Evolutionary conservation across 2,329 filamentous ascomycete species (phyloP).

Genomic region (Sarocladium strictum): DNA sequence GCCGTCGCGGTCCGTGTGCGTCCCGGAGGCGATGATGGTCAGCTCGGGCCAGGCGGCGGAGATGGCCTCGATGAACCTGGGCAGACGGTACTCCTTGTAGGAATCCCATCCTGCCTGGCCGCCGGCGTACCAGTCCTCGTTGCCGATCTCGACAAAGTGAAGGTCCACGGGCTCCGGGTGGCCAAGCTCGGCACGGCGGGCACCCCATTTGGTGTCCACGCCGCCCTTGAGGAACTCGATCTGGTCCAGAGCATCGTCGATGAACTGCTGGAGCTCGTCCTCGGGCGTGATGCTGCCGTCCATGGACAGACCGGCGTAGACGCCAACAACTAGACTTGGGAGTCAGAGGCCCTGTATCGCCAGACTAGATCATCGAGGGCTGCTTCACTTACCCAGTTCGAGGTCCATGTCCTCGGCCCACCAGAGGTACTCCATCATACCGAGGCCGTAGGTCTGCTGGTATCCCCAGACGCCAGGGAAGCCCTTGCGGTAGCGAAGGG

Average conservation of each 20-base stretch:
- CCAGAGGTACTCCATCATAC: slow-evolving; percentile 55
- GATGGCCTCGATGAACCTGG: slow-evolving; percentile 54
- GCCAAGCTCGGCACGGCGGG: slow-evolving; percentile 51
- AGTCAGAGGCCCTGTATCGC: no score
- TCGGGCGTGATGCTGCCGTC: slow-evolving; percentile 45
- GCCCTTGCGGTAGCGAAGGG: slow-evolving; percentile 48
- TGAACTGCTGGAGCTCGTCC: slow-evolving; percentile 45
- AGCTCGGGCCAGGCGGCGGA: slow-evolving; percentile 49
- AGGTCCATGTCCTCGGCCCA: slow-evolving; percentile 56
- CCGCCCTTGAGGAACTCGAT: slow-evolving; percentile 58
- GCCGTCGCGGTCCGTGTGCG: slow-evolving; percentile 32
- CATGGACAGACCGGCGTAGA: slow-evolving; percentile 52
- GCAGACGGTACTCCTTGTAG: slow-evolving; percentile 51
- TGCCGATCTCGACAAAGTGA: slow-evolving; percentile 59
- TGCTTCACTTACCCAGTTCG: slow-evolving; percentile 41
- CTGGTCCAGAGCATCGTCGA: slow-evolving; percentile 56
- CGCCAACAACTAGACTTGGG: slow-evolving; percentile 39
- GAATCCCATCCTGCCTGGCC: slow-evolving; percentile 39
- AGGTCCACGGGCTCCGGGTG: slow-evolving; percentile 56
- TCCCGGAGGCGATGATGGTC: slow-evolving; percentile 45
- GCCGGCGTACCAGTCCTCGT: slow-evolving; percentile 58
- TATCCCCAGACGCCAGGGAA: slow-evolving; percentile 54
- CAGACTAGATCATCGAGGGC: no score
- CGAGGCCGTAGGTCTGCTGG: slow-evolving; percentile 56
- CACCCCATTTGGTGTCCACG: slow-evolving; percentile 47